Conservation (phyloP, 176 grass and related monocot genomes). For the Eragrostis nindensis region DNA sequence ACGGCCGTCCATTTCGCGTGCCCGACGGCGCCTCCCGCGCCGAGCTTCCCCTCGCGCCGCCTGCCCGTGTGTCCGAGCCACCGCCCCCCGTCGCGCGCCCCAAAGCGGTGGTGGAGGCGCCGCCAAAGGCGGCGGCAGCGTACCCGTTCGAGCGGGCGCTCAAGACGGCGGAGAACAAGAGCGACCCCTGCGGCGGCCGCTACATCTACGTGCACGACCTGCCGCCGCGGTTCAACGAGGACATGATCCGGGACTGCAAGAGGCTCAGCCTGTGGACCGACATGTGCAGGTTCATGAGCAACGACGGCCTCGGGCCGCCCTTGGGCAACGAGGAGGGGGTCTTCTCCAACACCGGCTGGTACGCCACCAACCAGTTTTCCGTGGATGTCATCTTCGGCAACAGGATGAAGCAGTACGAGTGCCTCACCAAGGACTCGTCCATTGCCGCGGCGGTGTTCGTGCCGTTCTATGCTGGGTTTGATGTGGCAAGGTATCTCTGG, state of each 20-base stretch:
- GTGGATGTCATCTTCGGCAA: conserved; percentile 95
- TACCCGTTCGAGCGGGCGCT: conserved; percentile 83
- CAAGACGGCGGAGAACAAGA: conserved; percentile 69
- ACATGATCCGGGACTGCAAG: conserved; percentile 88
- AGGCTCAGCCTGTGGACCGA: conserved; percentile 85
- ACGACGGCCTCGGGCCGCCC: conserved; percentile 82
- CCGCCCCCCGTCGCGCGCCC: neutral
- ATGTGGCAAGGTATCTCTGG: conserved; percentile 88
- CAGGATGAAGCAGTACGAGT: conserved; percentile 98
- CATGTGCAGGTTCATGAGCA: conserved; percentile 98
- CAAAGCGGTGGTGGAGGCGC: neutral
- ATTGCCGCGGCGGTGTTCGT: conserved; percentile 89
- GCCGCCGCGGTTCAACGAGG: conserved; percentile 87
- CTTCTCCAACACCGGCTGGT: conserved; percentile 91
- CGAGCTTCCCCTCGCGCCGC: conserved; percentile 4
- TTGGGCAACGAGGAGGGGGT: conserved; percentile 73
- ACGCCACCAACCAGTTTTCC: conserved; percentile 86
- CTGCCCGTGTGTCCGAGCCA: neutral
- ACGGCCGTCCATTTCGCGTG: neutral
- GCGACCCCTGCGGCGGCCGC: conserved; percentile 88
- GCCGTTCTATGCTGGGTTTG: conserved; percentile 94
- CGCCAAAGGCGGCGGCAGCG: neutral
- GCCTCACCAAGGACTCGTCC: conserved; percentile 84
- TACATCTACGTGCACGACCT: conserved; percentile 98
- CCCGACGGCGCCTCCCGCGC: conserved; percentile 28